Evolutionary conservation across 345 rosid species (phyloP).

Genomic region (Adansonia digitata): DNA sequence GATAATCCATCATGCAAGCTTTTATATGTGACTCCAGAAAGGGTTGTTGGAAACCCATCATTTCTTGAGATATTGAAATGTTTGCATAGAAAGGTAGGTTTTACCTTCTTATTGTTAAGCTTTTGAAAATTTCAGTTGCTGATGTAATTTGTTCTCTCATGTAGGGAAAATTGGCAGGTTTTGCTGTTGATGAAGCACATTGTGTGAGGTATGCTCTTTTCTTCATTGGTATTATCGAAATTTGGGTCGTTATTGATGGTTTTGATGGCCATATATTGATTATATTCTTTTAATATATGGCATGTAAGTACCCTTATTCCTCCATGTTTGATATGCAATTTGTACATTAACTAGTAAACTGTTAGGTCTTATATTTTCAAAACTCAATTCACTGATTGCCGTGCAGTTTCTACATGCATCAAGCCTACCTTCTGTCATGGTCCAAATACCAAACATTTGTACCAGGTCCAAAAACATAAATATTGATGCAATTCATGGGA

Average conservation of each 20-base stretch:
- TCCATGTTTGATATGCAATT: neutral
- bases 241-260: neutral
- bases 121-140: conserved; percentile 6
- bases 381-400: neutral
- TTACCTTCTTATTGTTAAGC: neutral
- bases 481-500: neutral
- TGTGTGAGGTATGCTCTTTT: conserved; percentile 64
- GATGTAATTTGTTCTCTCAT: conserved; percentile 1
- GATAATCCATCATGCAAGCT: conserved; percentile 85
- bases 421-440: neutral
- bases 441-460: neutral
- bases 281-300: neutral
- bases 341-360: neutral
- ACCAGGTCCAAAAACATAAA: neutral
- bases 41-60: conserved; percentile 63
- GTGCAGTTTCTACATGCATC: neutral
- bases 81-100: conserved; percentile 58
- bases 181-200: conserved; percentile 91
- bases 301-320: neutral
- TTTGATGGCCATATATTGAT: neutral
- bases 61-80: conserved; percentile 57
- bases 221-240: neutral
- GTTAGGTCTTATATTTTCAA: neutral
- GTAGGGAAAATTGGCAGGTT: conserved; percentile 69
- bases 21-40: conserved; percentile 89